Percentiles rank a stretch among this genome's conserved stretches.
These are phyloP conservation scores for Plasmodium coatneyi DNA, from an alignment of 169 alveolate genomes.

Conservation along the genomic window DNA sequence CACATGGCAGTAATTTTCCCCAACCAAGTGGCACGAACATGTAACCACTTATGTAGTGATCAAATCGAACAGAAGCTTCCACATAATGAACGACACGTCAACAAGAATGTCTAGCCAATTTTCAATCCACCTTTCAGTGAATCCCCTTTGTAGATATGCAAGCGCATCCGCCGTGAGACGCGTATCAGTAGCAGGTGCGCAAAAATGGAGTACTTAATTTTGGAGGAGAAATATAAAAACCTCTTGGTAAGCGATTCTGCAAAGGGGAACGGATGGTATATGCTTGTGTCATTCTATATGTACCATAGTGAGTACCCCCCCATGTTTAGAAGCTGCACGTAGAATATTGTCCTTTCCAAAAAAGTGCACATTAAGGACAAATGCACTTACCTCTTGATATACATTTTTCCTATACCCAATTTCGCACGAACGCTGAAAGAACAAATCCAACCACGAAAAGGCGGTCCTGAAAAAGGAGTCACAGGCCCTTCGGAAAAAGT, in stretches of 20 bases:
- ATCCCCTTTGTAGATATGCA: not conserved
- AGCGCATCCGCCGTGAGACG: not conserved
- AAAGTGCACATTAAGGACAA: not conserved
- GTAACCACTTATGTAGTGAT: not conserved
- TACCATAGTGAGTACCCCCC: not conserved
- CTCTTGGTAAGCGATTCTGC: slow-evolving; percentile 47
- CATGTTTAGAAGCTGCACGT: not conserved
- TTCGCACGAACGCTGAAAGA: slow-evolving; percentile 26
- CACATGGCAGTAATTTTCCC: not conserved
- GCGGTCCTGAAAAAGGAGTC: slow-evolving; percentile 50
- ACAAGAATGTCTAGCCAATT: not conserved
- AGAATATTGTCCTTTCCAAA: not conserved
- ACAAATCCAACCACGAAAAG: slow-evolving; percentile 61
- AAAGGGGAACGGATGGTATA: not conserved
- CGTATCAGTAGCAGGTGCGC: not conserved
- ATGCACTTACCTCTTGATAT: not conserved
- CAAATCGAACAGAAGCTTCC: not conserved
- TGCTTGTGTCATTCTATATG: not conserved
- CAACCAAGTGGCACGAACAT: not conserved
- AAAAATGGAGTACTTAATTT: slow-evolving; percentile 55
- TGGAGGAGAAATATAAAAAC: slow-evolving; percentile 71
- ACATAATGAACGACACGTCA: not conserved
- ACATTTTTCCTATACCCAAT: not conserved
- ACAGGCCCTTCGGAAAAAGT: slow-evolving; percentile 49
- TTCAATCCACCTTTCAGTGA: not conserved